phyloP scores from a whole-genome alignment of 129 eudicot genomes.

The Flaveria robusta region DNA sequence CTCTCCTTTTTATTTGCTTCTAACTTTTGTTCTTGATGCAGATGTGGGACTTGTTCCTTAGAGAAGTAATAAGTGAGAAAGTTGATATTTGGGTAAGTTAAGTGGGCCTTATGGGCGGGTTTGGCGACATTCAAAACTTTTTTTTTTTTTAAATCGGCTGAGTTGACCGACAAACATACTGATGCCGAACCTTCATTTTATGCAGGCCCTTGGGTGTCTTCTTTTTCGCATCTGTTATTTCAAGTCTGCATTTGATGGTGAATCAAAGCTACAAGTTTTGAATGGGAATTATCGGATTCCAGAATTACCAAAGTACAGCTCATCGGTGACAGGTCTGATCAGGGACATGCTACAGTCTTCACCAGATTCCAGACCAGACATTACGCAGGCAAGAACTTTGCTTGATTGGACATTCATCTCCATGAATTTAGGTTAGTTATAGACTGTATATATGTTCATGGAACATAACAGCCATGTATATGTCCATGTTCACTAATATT shows the following conservation, averaged over 20 bases:
- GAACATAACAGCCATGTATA: slow-evolving; percentile 38
- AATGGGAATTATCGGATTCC: slow-evolving; percentile 98
- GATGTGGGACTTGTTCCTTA: slow-evolving; percentile 96
- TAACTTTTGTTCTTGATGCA: slow-evolving; percentile 42
- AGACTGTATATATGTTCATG: slow-evolving; percentile 54
- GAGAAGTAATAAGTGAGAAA: slow-evolving; percentile 89
- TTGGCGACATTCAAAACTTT: neutral
- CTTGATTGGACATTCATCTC: slow-evolving; percentile 96
- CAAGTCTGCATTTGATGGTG: slow-evolving; percentile 98
- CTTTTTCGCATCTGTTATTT: slow-evolving; percentile 86
- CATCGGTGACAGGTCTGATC: slow-evolving; percentile 60
- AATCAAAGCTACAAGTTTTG: slow-evolving; percentile 93
- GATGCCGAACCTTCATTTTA: slow-evolving; percentile 6
- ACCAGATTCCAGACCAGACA: slow-evolving; percentile 92
- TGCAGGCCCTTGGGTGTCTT: slow-evolving; percentile 95
- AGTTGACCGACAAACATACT: neutral
- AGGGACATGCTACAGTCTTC: slow-evolving; percentile 92
- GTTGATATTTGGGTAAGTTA: slow-evolving; percentile 96
- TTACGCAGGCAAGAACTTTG: slow-evolving; percentile 99
- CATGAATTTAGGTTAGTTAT: slow-evolving; percentile 90
- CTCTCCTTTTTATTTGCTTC: slow-evolving; percentile 15
- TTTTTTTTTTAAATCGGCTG: neutral
- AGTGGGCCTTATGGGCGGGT: slow-evolving; percentile 1
- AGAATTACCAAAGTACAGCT: slow-evolving; percentile 86
- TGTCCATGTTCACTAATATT: slow-evolving; percentile 37